Evolutionary conservation across 495 filamentous ascomycete genomes (phyloP), one percentile per base, ranked within the genome.

Genomic region (Schizothecium vesticola): DNA sequence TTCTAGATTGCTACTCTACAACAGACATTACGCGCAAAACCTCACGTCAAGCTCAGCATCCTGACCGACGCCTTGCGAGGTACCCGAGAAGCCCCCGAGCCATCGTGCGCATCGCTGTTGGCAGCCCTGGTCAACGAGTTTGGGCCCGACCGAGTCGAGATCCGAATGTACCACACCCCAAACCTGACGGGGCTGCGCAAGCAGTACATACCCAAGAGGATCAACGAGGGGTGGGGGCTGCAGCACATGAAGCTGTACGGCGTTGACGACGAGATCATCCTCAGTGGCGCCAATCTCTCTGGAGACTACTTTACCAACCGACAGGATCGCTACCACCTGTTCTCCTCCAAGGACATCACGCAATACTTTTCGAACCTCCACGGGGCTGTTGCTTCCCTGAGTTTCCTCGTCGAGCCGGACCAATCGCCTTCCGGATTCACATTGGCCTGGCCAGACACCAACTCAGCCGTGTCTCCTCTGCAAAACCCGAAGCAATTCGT

Each of bases 241-340:
- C 95, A 99, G 75, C 95, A 99, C 75, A 99, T 99, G 92, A 99
- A 99, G 84, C 85, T 99, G 0, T 99, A 99, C 71, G 95, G 96
- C 0, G 79, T 97, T 56, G 95, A 99, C 69, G 93, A 98, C 73
- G 94, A 97, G 77, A 88, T 99, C 61, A 95, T 99, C 43, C 85
- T 99, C 28, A 96, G 93, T 2, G 95, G 95, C 31, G 95, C 95
- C 10, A 99, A 99, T 69, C 83, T 99, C 11, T 97, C 93, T 6
- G 85, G 84, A 36, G 94, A 98, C 73, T 99, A 99, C 77, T 99
- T 99, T 77, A 97, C 92, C 12, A 94, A 97, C 73, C 88, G 95
- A 3, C 88, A 98, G 69, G 95, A 99, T 74, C 84, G 95, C 61
- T 99, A 99, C 72, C 96, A 99, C 75, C 77, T 98, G 61, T 96